These are phyloP conservation scores for Ceriops tagal DNA, from an alignment of 345 rosid genomes.

Conservation along the genomic window DNA sequence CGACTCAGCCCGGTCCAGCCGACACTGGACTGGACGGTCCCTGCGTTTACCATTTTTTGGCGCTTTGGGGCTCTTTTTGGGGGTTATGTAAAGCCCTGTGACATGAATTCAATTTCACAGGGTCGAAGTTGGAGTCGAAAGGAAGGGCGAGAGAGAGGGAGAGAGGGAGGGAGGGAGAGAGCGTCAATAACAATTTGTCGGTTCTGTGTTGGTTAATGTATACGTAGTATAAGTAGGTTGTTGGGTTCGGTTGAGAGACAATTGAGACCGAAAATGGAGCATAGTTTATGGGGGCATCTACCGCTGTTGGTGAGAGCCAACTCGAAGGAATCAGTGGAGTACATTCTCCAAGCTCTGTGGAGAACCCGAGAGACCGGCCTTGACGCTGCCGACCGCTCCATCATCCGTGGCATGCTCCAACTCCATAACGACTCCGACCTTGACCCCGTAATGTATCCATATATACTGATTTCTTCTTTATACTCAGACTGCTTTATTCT, in stretches of 20 bases:
- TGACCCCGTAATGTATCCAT: constrained; percentile 44
- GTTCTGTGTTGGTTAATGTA: not conserved
- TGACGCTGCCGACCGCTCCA: constrained; percentile 46
- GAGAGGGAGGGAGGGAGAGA: not conserved
- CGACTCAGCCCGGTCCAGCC: no score
- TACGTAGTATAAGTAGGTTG: not conserved
- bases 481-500: not conserved
- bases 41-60: no score
- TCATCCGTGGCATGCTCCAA: constrained; percentile 51
- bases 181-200: not conserved
- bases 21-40: no score
- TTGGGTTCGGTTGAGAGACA: not conserved
- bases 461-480: not conserved
- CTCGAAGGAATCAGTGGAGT: constrained; percentile 59
- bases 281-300: constrained; percentile 51
- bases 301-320: constrained; percentile 50
- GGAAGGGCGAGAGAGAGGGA: not conserved
- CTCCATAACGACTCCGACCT: constrained; percentile 56
- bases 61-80: no score
- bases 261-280: constrained; percentile 27
- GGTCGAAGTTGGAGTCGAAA: not conserved
- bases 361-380: constrained; percentile 56
- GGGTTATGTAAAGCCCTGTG: no score
- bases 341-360: constrained; percentile 60
- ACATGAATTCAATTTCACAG: no score